phyloP scores from a whole-genome alignment of 1,284 basidiomycete genomes.

The Sanghuangporus baumii region DNA sequence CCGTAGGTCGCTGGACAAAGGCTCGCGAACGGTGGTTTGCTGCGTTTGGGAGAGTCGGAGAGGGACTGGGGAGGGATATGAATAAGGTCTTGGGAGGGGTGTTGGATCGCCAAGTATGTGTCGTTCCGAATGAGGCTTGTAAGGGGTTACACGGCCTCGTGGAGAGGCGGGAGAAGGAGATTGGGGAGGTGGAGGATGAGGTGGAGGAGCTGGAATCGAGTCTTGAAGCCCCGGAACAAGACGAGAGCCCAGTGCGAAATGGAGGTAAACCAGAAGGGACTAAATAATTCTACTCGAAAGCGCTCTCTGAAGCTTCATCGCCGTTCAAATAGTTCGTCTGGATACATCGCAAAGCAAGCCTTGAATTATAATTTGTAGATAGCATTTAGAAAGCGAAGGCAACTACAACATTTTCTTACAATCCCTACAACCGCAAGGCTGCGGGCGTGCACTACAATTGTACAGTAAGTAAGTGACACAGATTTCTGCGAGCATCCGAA shows the following conservation, averaged over 20 bases:
- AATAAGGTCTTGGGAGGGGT: slow-evolving; percentile 45
- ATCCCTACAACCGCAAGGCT: not conserved
- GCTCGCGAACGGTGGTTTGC: slow-evolving; percentile 69
- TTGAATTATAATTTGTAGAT: not conserved
- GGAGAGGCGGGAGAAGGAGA: slow-evolving; percentile 33
- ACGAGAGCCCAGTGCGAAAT: not conserved
- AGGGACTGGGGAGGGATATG: slow-evolving; percentile 70
- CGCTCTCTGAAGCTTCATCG: not conserved
- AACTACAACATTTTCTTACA: not conserved
- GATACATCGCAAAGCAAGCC: not conserved
- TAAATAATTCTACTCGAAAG: not conserved
- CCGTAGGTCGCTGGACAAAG: slow-evolving; percentile 64
- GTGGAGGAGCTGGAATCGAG: slow-evolving; percentile 19
- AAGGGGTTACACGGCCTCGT: slow-evolving; percentile 40
- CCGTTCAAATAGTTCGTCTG: not conserved
- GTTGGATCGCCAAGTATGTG: slow-evolving; percentile 40
- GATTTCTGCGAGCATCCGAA: not conserved
- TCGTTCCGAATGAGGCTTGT: slow-evolving; percentile 27
- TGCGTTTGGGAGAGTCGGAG: slow-evolving; percentile 65
- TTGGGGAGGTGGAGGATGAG: slow-evolving; percentile 42
- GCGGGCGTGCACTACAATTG: not conserved
- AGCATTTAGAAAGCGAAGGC: not conserved
- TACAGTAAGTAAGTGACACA: not conserved
- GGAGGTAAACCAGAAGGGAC: not conserved
- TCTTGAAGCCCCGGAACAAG: not conserved